Evolutionary conservation across 2,329 filamentous ascomycete genomes (phyloP).

Genomic region (Fusarium dimerum): DNA sequence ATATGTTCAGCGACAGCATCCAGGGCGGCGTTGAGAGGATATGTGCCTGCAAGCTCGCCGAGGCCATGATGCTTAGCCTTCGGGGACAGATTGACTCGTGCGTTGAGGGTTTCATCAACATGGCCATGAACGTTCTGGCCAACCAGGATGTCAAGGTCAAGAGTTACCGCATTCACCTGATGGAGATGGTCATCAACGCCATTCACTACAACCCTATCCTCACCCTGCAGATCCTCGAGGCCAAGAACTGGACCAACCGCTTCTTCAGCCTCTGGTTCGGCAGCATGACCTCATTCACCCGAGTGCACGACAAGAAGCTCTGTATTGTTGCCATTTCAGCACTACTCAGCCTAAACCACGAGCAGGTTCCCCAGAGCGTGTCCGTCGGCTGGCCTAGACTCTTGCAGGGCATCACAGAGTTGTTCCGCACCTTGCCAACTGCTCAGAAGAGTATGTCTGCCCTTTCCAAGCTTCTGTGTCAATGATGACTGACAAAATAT

Average conservation of each 20-base stretch:
- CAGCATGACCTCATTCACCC: constrained; percentile 87
- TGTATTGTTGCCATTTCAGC: constrained; percentile 92
- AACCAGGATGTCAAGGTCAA: constrained; percentile 82
- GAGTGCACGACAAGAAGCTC: constrained; percentile 98
- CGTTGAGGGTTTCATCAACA: constrained; percentile 82
- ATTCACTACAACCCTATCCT: constrained; percentile 96
- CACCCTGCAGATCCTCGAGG: constrained; percentile 83
- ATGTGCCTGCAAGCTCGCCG: constrained; percentile 95
- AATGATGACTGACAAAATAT: constrained; percentile 26
- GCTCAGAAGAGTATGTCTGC: constrained; percentile 74
- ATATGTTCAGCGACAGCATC: constrained; percentile 91
- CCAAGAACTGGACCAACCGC: constrained; percentile 93
- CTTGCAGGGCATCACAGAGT: constrained; percentile 80
- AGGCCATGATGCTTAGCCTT: constrained; percentile 95
- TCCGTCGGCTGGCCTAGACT: constrained; percentile 94
- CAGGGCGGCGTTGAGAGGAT: constrained; percentile 93
- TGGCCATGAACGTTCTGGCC: constrained; percentile 82
- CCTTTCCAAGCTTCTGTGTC: too few species aligned
- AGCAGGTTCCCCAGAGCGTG: constrained; percentile 87
- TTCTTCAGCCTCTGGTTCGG: constrained; percentile 99
- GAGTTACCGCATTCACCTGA: constrained; percentile 91
- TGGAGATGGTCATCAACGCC: constrained; percentile 98
- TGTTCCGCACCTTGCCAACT: constrained; percentile 88
- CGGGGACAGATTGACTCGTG: constrained; percentile 86
- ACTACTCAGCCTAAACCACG: constrained; percentile 75